Evolutionary conservation across 1,139 yeast species (phyloP).

Genomic region (Spathaspora sp.): DNA sequence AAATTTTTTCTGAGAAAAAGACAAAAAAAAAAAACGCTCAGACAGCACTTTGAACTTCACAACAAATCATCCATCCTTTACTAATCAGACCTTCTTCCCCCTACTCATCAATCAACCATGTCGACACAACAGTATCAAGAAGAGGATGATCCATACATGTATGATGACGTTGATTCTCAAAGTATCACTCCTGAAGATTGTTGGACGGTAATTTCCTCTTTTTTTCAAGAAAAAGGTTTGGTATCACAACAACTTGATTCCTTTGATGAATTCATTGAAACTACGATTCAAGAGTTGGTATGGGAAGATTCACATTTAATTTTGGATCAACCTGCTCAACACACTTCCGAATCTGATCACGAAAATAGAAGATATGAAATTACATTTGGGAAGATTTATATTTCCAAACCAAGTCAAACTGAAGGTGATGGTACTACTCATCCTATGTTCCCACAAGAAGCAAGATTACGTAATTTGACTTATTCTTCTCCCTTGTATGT

Average conservation of each 20-base stretch:
- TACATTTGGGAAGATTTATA: slow-evolving; percentile 92
- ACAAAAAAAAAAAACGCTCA: not conserved
- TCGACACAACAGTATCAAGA: slow-evolving; percentile 14
- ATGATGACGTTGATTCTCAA: slow-evolving; percentile 56
- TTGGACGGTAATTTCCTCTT: slow-evolving; percentile 97
- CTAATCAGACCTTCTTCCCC: not conserved
- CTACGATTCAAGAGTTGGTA: slow-evolving; percentile 94
- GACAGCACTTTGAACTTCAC: no score
- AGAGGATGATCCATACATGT: slow-evolving; percentile 61
- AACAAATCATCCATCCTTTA: not conserved
- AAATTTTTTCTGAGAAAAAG: not conserved
- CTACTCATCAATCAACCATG: slow-evolving; percentile 7
- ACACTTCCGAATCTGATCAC: slow-evolving; percentile 85
- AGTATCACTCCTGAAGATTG: slow-evolving; percentile 97
- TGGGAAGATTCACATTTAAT: slow-evolving; percentile 94
- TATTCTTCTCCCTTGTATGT: slow-evolving; percentile 95
- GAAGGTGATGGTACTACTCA: slow-evolving; percentile 99
- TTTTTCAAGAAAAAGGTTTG: slow-evolving; percentile 93
- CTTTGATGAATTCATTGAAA: slow-evolving; percentile 95
- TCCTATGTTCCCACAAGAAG: slow-evolving; percentile 98
- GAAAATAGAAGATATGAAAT: slow-evolving; percentile 91
- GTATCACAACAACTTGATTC: slow-evolving; percentile 98
- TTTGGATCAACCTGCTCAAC: slow-evolving; percentile 97
- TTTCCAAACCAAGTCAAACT: slow-evolving; percentile 96
- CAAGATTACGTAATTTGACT: slow-evolving; percentile 91